phyloP scores from a whole-genome alignment of 441 rosid genomes.

The Croton laevigatus region DNA sequence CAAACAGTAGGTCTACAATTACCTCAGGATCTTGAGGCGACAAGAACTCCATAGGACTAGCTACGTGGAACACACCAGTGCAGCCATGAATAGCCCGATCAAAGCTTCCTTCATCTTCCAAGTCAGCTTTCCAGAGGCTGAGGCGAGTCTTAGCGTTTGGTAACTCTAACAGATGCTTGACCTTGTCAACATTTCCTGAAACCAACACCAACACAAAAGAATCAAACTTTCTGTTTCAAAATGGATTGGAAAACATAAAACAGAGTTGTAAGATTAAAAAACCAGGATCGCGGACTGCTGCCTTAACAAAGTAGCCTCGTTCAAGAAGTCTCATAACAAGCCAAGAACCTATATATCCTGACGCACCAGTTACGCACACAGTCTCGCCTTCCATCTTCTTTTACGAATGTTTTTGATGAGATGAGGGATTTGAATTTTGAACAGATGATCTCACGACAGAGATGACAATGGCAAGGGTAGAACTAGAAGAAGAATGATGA shows the following conservation, averaged over 20 bases:
- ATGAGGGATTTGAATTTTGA: too few species aligned
- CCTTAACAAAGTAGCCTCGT: conserved; percentile 56
- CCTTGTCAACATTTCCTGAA: conserved; percentile 43
- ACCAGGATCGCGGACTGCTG: conserved; percentile 73
- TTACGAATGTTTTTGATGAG: not conserved
- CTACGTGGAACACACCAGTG: conserved; percentile 73
- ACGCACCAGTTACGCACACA: conserved; percentile 64
- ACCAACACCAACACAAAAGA: not conserved
- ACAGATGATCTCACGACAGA: too few species aligned
- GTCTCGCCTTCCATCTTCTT: not conserved
- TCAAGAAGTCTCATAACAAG: conserved; percentile 60
- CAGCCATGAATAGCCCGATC: conserved; percentile 64
- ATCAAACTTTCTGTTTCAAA: too few species aligned
- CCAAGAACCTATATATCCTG: conserved; percentile 82
- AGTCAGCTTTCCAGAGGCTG: conserved; percentile 65
- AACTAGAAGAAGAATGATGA: too few species aligned
- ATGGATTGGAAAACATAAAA: too few species aligned
- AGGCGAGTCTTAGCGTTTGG: conserved; percentile 55
- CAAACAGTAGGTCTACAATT: not conserved
- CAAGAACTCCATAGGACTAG: conserved; percentile 29
- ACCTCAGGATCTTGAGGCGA: not conserved
- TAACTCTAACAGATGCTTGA: conserved; percentile 59
- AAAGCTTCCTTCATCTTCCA: conserved; percentile 59
- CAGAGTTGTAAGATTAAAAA: too few species aligned
- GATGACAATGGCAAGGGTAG: too few species aligned